Base-by-base conservation (phyloP, 257 asterid species). In the Paulownia fortunei region DNA sequence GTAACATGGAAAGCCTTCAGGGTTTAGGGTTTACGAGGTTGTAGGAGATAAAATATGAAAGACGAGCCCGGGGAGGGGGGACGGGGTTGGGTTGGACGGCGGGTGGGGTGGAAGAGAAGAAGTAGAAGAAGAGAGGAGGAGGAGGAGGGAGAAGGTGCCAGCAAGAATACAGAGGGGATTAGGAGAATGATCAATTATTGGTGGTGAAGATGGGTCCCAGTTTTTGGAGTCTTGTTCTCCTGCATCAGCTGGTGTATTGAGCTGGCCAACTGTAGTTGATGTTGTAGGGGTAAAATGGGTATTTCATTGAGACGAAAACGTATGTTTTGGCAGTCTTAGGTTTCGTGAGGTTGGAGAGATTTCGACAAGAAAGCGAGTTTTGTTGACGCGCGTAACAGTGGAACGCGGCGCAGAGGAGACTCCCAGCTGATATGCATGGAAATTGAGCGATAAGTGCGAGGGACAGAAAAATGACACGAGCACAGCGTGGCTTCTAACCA, bases 101-200 rank as follows among this genome's bases (percentile, higher is more conserved):
- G 41, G 52, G 72, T 37, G 7, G 54, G 21, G 41, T 13, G 5
- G 16, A 5, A 24, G 18, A 36, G 69, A 8, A 3, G 56, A 21
- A 19, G 74, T 41, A 69, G 47, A 27, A n/a, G 68, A 59, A n/a
- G 78, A 62, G 5, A 13, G 51, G 73, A 18, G 68, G 37, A 15
- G 65, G 69, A 23, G 6, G 46, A 49, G 9, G 60, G 32, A 52
- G 52, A 54, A 3, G 72, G 67, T 32, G 85, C 76, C 88, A 77
- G 83, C 74, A 30, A 44, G 85, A 81, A 59, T 63, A 70, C 85
- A 81, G 85, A 78, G 18, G 81, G 79, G 79, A 80, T 82, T 82
- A 81, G 76, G 91, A 86, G 87, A 82, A 83, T 83, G 89, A 91
- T 71, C 82, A 83, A 83, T 83, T 83, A 83, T 79, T 83, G 84